Conservation (phyloP, 176 grass and related monocot species). For the Triticum dicoccoides region DNA sequence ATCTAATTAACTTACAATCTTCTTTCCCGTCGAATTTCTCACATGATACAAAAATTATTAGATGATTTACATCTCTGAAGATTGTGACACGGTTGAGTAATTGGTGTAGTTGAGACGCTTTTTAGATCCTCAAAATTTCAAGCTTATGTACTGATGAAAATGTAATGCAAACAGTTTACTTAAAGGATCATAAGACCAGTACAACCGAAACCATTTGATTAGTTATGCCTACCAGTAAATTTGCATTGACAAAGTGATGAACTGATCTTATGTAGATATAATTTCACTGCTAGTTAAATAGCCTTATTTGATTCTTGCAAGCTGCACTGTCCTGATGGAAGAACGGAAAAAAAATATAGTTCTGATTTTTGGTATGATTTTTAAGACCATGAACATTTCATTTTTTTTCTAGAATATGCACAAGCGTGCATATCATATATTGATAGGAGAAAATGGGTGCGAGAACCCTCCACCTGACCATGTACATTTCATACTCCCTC, state of each 20-base stretch:
- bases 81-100: neutral
- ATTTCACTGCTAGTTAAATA: neutral
- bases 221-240: neutral
- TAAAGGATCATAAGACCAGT: neutral
- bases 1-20: neutral
- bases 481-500: neutral
- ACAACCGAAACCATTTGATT: neutral
- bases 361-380: neutral
- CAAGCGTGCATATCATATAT: no score
- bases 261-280: neutral
- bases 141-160: neutral
- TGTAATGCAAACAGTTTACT: slow-evolving; percentile 1
- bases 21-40: neutral
- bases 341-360: neutral
- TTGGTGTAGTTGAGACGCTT: neutral
- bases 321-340: neutral
- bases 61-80: neutral
- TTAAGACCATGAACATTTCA: neutral
- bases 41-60: neutral
- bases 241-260: neutral
- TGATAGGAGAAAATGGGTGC: no score
- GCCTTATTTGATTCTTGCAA: neutral
- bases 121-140: slow-evolving; percentile 15
- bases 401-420: neutral
- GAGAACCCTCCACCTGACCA: no score